Evolutionary conservation across 1,284 basidiomycete genomes (phyloP).

Genomic region (Ustilago xerochloae): DNA sequence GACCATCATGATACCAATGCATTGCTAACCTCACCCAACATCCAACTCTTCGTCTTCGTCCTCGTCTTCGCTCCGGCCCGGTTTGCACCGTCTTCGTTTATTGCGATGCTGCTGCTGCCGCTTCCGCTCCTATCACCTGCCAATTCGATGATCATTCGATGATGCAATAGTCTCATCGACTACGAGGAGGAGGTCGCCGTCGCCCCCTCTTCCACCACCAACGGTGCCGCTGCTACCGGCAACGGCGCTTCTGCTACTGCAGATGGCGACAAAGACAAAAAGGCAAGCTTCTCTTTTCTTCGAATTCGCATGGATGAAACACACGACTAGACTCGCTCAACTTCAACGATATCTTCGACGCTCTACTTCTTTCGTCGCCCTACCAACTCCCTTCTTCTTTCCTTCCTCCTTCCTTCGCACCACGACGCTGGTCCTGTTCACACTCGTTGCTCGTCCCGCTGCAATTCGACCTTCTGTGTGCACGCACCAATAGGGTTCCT

Average conservation of each 20-base stretch:
- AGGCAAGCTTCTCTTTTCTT: slow-evolving; percentile 55
- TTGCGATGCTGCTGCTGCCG: background rate
- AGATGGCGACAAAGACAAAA: slow-evolving; percentile 65
- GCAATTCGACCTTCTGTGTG: background rate
- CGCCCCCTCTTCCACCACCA: slow-evolving; percentile 55
- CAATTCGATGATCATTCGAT: background rate
- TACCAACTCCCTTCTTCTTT: no score
- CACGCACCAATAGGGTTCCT: slow-evolving; percentile 57
- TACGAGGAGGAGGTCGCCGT: slow-evolving; percentile 68
- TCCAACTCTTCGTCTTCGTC: background rate
- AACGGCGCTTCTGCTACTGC: slow-evolving; percentile 51
- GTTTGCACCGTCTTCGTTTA: background rate
- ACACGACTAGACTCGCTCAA: background rate
- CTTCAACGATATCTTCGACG: background rate
- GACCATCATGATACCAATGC: slow-evolving; percentile 1
- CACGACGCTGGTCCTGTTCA: background rate
- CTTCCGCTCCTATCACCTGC: no score
- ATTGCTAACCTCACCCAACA: slow-evolving; percentile 8
- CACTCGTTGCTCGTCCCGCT: background rate
- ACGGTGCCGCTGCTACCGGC: slow-evolving; percentile 52
- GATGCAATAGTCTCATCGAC: slow-evolving; percentile 65
- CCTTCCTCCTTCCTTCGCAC: no score
- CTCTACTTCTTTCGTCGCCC: no score
- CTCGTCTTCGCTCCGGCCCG: background rate
- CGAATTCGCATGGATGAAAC: background rate